A percentile compares a stretch with the other conserved stretches of the same genome.
Conservation (phyloP, 2,329 filamentous ascomycete species). For the Neobulgaria alba region DNA sequence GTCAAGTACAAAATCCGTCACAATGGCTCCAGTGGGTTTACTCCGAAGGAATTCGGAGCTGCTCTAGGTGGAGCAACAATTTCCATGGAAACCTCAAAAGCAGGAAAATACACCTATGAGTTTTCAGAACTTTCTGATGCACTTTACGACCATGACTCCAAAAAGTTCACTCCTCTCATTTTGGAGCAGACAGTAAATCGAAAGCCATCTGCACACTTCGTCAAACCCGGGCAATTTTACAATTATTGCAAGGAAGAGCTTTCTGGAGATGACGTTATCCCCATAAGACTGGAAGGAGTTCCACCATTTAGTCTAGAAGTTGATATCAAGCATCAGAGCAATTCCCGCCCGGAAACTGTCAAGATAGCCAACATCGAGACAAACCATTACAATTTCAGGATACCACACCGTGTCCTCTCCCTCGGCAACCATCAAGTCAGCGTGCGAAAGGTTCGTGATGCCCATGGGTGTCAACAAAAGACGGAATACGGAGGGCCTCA, state of each 20-base stretch:
- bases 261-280: slow-evolving; percentile 76
- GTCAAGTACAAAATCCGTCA: slow-evolving; percentile 74
- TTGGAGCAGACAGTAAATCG: slow-evolving; percentile 79
- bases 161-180: slow-evolving; percentile 55
- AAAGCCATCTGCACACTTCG: slow-evolving; percentile 73
- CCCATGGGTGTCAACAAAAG: slow-evolving; percentile 74
- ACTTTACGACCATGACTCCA: slow-evolving; percentile 69
- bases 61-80: slow-evolving; percentile 69
- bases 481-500: slow-evolving; percentile 63
- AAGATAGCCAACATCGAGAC: slow-evolving; percentile 71
- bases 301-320: slow-evolving; percentile 87
- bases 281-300: slow-evolving; percentile 72
- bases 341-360: slow-evolving; percentile 69
- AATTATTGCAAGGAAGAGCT: slow-evolving; percentile 88
- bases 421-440: slow-evolving; percentile 84
- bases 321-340: slow-evolving; percentile 85
- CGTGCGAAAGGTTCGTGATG: slow-evolving; percentile 83
- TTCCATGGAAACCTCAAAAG: slow-evolving; percentile 74
- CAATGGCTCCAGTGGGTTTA: slow-evolving; percentile 58
- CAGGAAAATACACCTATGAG: slow-evolving; percentile 78
- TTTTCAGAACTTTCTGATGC: slow-evolving; percentile 78
- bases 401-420: slow-evolving; percentile 76
- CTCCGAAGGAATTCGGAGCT: slow-evolving; percentile 65
- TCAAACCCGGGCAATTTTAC: slow-evolving; percentile 83
- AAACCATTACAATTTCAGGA: slow-evolving; percentile 68